A percentile compares a stretch with the other conserved stretches of the same genome.
phyloP scores from a whole-genome alignment of 2,329 filamentous ascomycete species.

The Phialemoniopsis sp. region DNA sequence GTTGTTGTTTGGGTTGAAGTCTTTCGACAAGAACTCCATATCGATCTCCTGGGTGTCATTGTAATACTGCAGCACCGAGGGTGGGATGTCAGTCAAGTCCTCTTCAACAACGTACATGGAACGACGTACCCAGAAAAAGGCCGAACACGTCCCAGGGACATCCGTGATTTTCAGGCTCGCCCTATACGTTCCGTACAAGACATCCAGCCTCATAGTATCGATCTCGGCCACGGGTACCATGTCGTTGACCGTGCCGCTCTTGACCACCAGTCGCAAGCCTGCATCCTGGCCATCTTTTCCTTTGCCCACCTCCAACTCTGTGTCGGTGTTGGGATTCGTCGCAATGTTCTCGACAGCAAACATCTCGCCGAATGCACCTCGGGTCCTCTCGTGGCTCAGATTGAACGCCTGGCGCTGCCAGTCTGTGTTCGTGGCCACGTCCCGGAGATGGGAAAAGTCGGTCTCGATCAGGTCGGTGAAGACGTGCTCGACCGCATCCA shows the following conservation, averaged over 20 bases:
- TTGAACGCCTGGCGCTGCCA: conserved; percentile 69
- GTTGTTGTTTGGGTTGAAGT: conserved; percentile 48
- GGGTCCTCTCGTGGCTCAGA: conserved; percentile 49
- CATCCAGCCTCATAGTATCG: conserved; percentile 54
- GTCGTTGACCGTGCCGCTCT: conserved; percentile 35
- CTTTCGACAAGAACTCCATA: conserved; percentile 69
- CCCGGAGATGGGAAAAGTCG: conserved; percentile 58
- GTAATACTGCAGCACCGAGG: conserved; percentile 51
- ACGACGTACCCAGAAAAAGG: conserved; percentile 69
- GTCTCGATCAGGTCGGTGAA: conserved; percentile 71
- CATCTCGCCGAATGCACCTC: conserved; percentile 63
- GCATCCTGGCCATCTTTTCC: conserved; percentile 37
- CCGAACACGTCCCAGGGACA: conserved; percentile 65
- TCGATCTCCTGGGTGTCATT: conserved; percentile 80
- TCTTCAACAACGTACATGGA: too few species aligned
- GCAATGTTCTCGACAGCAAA: conserved; percentile 55
- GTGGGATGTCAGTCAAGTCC: too few species aligned
- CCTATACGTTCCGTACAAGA: conserved; percentile 68
- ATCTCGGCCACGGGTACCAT: conserved; percentile 62
- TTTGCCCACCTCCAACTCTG: conserved; percentile 39
- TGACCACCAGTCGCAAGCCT: conserved; percentile 56
- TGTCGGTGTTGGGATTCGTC: conserved; percentile 31
- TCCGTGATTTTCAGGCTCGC: conserved; percentile 61
- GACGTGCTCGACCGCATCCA: conserved; percentile 32
- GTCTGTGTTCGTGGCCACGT: conserved; percentile 45